Evolutionary conservation across 2,329 filamentous ascomycete genomes (phyloP).

Genomic region (Mariannaea elegans): DNA sequence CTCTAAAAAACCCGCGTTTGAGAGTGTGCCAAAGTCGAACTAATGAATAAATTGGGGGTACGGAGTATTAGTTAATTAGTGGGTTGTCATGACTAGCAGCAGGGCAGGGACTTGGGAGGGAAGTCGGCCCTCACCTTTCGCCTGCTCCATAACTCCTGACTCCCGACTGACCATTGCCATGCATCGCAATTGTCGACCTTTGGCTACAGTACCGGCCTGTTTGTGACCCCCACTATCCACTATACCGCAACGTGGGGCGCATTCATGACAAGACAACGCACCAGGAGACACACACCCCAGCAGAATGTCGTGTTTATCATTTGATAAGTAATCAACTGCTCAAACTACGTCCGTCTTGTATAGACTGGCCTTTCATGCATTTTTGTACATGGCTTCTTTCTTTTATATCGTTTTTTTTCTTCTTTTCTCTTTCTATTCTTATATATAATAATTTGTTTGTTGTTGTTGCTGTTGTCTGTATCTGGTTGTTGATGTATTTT

Average conservation of each 20-base stretch:
- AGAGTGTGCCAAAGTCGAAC: too few relatives aligned
- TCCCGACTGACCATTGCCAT: background rate
- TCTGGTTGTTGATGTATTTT: background rate
- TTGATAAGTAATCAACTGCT: too few relatives aligned
- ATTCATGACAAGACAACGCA: background rate
- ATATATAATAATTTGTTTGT: background rate
- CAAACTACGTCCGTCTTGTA: too few relatives aligned
- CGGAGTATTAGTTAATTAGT: too few relatives aligned
- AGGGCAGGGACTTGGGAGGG: background rate
- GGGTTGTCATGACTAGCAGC: background rate
- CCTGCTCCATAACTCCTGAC: background rate
- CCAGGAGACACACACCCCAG: too few relatives aligned
- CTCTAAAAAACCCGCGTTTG: too few relatives aligned
- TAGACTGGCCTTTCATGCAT: too few relatives aligned
- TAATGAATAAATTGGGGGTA: background rate
- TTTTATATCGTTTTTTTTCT: background rate
- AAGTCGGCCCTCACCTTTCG: background rate
- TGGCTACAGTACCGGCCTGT: background rate
- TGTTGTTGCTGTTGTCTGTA: background rate
- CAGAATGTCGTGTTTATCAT: too few relatives aligned
- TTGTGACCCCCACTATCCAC: conserved; percentile 10
- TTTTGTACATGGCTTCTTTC: too few relatives aligned
- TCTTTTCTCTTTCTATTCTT: background rate
- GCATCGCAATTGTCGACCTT: background rate
- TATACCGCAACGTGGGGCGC: conserved; percentile 4